Evolutionary conservation across 306 rosid genomes (phyloP), one percentile per base, ranked within the genome.

Genomic region (Dalbergia oliveri): DNA sequence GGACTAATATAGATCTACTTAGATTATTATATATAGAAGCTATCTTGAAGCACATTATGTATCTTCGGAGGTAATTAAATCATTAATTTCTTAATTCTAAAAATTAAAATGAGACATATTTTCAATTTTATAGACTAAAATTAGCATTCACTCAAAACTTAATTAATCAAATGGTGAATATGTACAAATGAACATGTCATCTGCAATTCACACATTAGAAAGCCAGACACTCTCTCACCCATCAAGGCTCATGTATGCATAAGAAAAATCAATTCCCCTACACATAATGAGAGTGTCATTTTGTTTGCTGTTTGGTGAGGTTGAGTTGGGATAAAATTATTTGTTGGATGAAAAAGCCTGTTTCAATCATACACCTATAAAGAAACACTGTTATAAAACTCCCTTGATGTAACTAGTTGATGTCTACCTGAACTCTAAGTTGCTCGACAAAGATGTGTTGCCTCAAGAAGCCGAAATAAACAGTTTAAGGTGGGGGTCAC

Each of bases 301-400:
- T 74, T 11, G 73, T 84, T 84, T 79, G 78, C 33, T 66, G 78
- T 83, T 83, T 75, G 87, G 84, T 86, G 18, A 73, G 81, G 11
- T 44, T 61, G 61, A 35, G 6, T 10, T 3, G 33, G 57, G 70
- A 16, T 65, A 34, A 69, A 35, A 61, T 11, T 33, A 79, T 79
- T 79, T 50, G 34, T 66, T 15, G 59, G 82, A 83, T 76, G 78
- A 72, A 54, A n/a, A 67, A 35, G 50, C 18, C 67, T 44, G 64
- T 86, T 80, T 66, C 78, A 71, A 73, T 75, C 78, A 51, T 70
- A 43, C 21, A 82, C 79, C 89, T 68, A 50, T 71, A 70, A 76
- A 49, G 34, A 70, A 59, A 51, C 73, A 70, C 59, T 68, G 73
- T 63, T 66, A 60, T 11, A 75, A 75, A 71, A 76, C 78, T 66